phyloP scores from a whole-genome alignment of 2,329 filamentous ascomycete species.

The Colletotrichum gigasporum region DNA sequence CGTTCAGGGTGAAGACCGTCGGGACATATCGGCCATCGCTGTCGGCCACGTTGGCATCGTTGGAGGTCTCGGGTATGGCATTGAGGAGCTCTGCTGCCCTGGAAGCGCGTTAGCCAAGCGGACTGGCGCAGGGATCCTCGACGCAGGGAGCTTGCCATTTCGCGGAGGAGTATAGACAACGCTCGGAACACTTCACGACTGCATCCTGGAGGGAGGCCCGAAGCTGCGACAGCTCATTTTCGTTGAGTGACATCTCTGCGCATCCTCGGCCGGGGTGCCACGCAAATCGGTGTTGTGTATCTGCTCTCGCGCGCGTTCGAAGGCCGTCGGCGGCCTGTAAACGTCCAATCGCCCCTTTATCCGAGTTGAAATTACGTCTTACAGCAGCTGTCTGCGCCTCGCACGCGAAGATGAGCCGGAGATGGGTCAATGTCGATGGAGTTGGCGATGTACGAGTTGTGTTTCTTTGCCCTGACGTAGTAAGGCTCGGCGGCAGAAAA shows the following conservation, averaged over 20 bases:
- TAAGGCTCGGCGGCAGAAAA: conserved; percentile 29
- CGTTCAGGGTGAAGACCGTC: conserved; percentile 62
- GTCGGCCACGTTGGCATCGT: conserved; percentile 61
- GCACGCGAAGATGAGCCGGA: neutral
- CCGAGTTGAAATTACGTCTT: neutral
- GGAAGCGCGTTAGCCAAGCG: conserved; percentile 32
- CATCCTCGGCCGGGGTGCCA: conserved; percentile 15
- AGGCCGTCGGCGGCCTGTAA: neutral
- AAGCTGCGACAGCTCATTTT: conserved; percentile 70
- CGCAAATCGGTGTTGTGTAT: neutral
- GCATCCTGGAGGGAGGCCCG: conserved; percentile 83
- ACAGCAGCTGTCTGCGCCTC: neutral
- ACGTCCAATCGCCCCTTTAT: neutral
- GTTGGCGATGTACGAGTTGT: conserved; percentile 26
- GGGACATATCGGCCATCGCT: conserved; percentile 50
- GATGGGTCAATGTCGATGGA: neutral
- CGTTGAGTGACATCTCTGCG: conserved; percentile 60
- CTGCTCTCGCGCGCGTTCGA: neutral
- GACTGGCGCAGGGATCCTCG: neutral
- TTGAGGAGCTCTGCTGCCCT: conserved; percentile 96
- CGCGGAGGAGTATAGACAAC: conserved; percentile 93
- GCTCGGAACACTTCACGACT: conserved; percentile 89
- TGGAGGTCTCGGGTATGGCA: conserved; percentile 72
- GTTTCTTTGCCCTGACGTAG: conserved; percentile 30
- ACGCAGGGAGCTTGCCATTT: conserved; percentile 76